phyloP scores from a whole-genome alignment of 805 yeast genomes.

The Candida silvatica region DNA sequence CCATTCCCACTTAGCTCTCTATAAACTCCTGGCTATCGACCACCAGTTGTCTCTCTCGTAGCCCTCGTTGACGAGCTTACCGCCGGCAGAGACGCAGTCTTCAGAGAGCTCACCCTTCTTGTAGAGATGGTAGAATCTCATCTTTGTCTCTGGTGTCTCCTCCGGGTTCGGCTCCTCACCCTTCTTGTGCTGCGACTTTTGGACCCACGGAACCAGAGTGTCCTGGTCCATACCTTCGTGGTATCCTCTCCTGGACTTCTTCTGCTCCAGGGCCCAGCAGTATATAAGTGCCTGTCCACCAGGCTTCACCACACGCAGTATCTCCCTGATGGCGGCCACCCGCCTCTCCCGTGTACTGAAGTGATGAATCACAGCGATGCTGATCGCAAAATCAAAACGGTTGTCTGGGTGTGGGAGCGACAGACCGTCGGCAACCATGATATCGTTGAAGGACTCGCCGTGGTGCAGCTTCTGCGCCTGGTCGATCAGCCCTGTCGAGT shows the following conservation, averaged over 20 bases:
- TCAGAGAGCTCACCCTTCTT: conserved; percentile 72
- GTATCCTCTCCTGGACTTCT: conserved; percentile 80
- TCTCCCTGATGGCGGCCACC: conserved; percentile 61
- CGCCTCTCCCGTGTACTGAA: conserved; percentile 82
- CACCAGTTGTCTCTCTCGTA: conserved; percentile 97
- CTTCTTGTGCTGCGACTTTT: conserved; percentile 40
- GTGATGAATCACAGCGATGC: conserved; percentile 94
- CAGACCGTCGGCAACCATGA: conserved; percentile 77
- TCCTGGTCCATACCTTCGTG: conserved; percentile 90
- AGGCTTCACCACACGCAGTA: conserved; percentile 41
- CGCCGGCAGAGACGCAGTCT: conserved; percentile 69
- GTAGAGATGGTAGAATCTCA: conserved; percentile 85
- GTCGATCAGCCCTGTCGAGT: conserved; percentile 57
- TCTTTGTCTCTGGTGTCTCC: conserved; percentile 41
- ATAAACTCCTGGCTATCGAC: conserved; percentile 35
- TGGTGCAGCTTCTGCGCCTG: conserved; percentile 45
- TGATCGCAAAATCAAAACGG: conserved; percentile 71
- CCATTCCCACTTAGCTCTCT: conserved; percentile 1
- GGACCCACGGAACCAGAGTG: conserved; percentile 93
- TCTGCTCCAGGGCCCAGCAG: conserved; percentile 97
- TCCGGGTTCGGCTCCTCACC: conserved; percentile 18
- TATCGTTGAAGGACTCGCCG: conserved; percentile 32
- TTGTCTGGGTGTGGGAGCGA: conserved; percentile 43
- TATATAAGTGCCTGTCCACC: conserved; percentile 75
- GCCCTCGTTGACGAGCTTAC: conserved; percentile 56